phyloP scores from a whole-genome alignment of 805 yeast species.

The Wickerhamiella sergipiensis region DNA sequence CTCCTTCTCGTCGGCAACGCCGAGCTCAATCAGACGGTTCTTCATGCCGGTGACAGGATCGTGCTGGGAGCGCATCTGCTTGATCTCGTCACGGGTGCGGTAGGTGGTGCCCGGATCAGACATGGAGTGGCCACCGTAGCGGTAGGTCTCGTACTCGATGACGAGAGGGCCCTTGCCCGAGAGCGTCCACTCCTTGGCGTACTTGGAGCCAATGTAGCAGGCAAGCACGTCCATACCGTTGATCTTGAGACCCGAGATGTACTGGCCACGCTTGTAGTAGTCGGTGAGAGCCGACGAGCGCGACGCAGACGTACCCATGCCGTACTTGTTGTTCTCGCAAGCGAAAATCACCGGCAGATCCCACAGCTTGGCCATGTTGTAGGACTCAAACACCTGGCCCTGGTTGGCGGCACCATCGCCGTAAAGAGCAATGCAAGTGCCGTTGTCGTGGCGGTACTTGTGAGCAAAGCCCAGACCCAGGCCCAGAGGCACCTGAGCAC shows the following conservation, averaged over 20 bases:
- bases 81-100: conserved; percentile 99
- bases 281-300: conserved; percentile 95
- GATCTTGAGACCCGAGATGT: conserved; percentile 95
- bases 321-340: conserved; percentile 98
- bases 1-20: conserved; percentile 87
- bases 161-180: conserved; percentile 94
- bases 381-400: conserved; percentile 96
- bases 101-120: conserved; percentile 99
- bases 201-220: conserved; percentile 87
- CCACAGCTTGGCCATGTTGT: conserved; percentile 99
- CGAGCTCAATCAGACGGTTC: conserved; percentile 67
- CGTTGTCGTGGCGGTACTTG: conserved; percentile 69
- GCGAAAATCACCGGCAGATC: conserved; percentile 87
- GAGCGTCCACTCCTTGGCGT: conserved; percentile 91
- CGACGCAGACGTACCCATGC: conserved; percentile 98
- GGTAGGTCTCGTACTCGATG: conserved; percentile 92
- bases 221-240: conserved; percentile 98
- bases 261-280: conserved; percentile 98
- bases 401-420: conserved; percentile 99
- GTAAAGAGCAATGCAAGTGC: conserved; percentile 74
- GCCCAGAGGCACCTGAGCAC: conserved; percentile 98
- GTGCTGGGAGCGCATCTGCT: conserved; percentile 96
- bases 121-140: conserved; percentile 99
- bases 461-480: conserved; percentile 98
- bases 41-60: conserved; percentile 97